Conservation (phyloP, 2,329 filamentous ascomycete genomes). For the Fusarium veterinarium region DNA sequence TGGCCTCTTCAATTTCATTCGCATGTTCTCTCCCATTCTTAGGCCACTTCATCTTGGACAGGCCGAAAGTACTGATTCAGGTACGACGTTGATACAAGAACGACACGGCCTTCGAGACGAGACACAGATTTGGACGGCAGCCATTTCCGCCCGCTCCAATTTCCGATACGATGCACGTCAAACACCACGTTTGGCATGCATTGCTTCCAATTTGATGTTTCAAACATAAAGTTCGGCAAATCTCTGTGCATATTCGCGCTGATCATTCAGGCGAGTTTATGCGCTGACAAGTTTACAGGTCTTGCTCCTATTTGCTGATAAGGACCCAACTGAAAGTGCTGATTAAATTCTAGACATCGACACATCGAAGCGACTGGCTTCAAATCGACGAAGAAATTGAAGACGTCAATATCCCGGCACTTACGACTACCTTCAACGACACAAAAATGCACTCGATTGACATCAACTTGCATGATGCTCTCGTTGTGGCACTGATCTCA, state of each 20-base stretch:
- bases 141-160: neutral
- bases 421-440: neutral
- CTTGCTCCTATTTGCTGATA: neutral
- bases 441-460: neutral
- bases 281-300: neutral
- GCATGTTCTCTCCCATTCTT: fast-evolving
- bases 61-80: neutral
- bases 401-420: neutral
- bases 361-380: neutral
- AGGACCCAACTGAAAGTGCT: neutral
- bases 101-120: neutral
- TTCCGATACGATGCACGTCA: neutral
- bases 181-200: neutral
- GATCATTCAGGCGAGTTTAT: neutral
- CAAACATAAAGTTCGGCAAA: neutral
- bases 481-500: neutral
- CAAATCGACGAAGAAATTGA: neutral
- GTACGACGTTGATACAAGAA: neutral
- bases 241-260: neutral
- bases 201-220: neutral
- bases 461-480: neutral
- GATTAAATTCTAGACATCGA: neutral
- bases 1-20: fast-evolving
- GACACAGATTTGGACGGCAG: neutral
- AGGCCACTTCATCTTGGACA: neutral